Base-by-base conservation (phyloP, 164 flowering plant species). In the Saururus chinensis region DNA sequence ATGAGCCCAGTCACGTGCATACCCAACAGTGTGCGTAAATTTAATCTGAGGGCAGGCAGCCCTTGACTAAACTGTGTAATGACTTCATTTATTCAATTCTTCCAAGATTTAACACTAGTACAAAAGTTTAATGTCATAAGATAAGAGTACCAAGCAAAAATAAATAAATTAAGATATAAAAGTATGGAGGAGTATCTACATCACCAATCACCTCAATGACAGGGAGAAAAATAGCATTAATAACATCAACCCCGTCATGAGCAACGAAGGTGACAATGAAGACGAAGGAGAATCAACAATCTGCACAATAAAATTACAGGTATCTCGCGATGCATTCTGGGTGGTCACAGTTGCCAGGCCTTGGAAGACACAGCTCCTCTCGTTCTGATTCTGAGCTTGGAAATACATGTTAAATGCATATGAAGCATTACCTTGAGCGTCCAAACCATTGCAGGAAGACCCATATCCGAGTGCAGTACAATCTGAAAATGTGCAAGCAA, bases 351-450 rank as follows among this genome's bases (percentile, higher is more conserved):
- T 57, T 17, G 80, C 84, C 5, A 78, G 64, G n/a, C 84, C 84
- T 54, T 73, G 64, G 51, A 80, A 80, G 56, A 66, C 57, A 57
- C 84, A 80, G 61, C 76, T 74, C 64, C 24, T n/a, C 6, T 41
- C 57, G 13, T 65, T 60, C 59, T 80, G 84, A 60, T 69, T 70
- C 54, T 76, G 71, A 19, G 51, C 74, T 66, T 80, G 84, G 61
- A 60, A 80, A 64, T 76, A 80, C 73, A 73, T 69, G 62, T 80
- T 80, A 61, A 80, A 78, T 22, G 78, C 84, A 63, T 76, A 80
- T 8, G 84, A 80, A 52, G 73, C 82, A 65, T 80, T 78, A 7
- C 75, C 75, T 9, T 60, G 60, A 7, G 64, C 67, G 67, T 78
- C 80, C 68, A 80, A 64, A 61, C 56, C 54, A 49, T 63, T 61